Evolutionary conservation across 768 basidiomycete species (phyloP), one percentile per base, ranked within the genome.

Genomic region (Leccinum disarticulatum): DNA sequence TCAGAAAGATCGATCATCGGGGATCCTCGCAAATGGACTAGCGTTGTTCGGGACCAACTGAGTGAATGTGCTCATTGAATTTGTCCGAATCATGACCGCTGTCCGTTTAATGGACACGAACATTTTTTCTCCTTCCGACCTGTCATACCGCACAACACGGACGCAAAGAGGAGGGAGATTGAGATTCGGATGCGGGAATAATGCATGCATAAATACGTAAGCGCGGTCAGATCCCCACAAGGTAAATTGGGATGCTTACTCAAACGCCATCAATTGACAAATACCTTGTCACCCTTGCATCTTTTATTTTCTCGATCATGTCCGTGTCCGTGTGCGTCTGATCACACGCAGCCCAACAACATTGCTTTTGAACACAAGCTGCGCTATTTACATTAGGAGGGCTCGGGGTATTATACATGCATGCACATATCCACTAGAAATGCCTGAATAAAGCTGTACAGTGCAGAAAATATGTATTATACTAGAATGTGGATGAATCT

Each of bases 381-480:
- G 64, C 55, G 61, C 68, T 74, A 74, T 69, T 47, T 74, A 73
- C 65, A 73, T 73, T 74, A 73, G 53, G 64, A 63, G 61, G 47
- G 43, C 60, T 66, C 62, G 55, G 49, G 53, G 69, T 73, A 74
- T 70, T 71, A 70, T 74, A 73, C 73, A 74, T 71, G 72, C 66
- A 74, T 74, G 72, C 71, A 74, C 70, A 73, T 68, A 74, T 73
- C 71, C 72, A 73, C 71, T 74, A 74, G 58, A 65, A 71, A 71
- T 72, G 72, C 66, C 62, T 54, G 64, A 67, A 72, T 74, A 73
- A 73, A 64, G 61, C 63, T 74, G 66, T 73, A 73, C 72, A 68
- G 49, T 74, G 64, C 64, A 59, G 66, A 73, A 69, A 65, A 67
- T 68, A 69, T 71, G 61, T 65, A 73, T 73, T 71, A 74, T 72